Conservation (phyloP, 2,329 filamentous ascomycete species). For the Magnaporthales sp. region DNA sequence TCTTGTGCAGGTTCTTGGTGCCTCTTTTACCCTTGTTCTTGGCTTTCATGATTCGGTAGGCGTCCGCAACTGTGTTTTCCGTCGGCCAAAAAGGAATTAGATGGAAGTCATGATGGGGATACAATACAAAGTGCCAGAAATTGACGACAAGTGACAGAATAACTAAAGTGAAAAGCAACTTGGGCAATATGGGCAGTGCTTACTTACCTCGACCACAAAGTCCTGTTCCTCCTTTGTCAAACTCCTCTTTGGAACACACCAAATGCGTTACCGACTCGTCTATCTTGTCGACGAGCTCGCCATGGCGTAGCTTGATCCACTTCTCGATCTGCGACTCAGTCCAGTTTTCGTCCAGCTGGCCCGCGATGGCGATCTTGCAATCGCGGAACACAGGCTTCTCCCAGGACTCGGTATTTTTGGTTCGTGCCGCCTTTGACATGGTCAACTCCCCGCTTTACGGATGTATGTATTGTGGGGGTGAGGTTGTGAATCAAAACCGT, state of each 20-base stretch:
- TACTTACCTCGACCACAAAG: constrained; percentile 22
- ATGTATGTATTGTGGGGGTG: not conserved
- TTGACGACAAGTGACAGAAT: not conserved
- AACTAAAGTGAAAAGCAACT: too few relatives aligned
- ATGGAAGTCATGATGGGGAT: not conserved
- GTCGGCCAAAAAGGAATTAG: constrained; percentile 17
- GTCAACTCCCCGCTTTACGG: not conserved
- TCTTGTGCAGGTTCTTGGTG: constrained; percentile 7
- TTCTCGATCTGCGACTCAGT: constrained; percentile 47
- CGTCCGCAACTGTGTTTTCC: not conserved
- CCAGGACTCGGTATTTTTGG: constrained; percentile 7
- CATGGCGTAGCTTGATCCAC: constrained; percentile 60
- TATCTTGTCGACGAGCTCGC: constrained; percentile 43
- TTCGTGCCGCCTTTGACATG: not conserved
- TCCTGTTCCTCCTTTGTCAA: constrained; percentile 29
- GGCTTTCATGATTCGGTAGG: not conserved
- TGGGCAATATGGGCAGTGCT: not conserved
- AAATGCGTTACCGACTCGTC: constrained; percentile 60
- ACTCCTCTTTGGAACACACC: constrained; percentile 55
- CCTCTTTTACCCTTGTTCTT: not conserved
- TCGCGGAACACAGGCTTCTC: constrained; percentile 10
- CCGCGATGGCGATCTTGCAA: constrained; percentile 41
- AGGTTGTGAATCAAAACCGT: too few relatives aligned
- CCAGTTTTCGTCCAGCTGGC: constrained; percentile 40
- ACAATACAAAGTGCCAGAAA: too few relatives aligned